Evolutionary conservation across 1,139 yeast species (phyloP).

Genomic region (Suhomyces terraborum): DNA sequence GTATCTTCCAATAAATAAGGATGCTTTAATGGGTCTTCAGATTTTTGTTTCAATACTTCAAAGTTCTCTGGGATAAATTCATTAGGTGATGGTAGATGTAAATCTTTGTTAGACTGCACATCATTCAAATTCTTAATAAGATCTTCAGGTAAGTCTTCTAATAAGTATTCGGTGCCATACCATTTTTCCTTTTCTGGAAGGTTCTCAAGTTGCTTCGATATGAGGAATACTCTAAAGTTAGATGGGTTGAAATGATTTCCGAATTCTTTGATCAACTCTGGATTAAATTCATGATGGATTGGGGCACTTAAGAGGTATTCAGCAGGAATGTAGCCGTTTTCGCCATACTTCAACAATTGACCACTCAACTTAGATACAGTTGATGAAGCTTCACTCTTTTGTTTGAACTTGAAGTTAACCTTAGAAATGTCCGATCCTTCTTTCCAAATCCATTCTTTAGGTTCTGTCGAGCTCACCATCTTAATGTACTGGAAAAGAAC

Average conservation of each 20-base stretch:
- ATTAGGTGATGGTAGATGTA: conserved; percentile 70
- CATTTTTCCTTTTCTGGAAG: conserved; percentile 63
- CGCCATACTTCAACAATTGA: conserved; percentile 39
- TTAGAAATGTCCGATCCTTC: conserved; percentile 51
- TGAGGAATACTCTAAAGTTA: conserved; percentile 62
- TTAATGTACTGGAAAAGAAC: conserved; percentile 72
- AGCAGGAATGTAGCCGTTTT: conserved; percentile 57
- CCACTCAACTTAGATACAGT: conserved; percentile 58
- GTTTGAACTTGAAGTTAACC: conserved; percentile 64
- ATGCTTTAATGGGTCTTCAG: conserved; percentile 32
- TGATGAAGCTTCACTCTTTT: conserved; percentile 61
- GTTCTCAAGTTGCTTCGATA: conserved; percentile 49
- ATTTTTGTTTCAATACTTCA: conserved; percentile 50
- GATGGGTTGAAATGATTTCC: conserved; percentile 52
- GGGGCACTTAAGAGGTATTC: conserved; percentile 58
- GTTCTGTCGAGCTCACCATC: conserved; percentile 51
- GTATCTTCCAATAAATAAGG: conserved; percentile 43
- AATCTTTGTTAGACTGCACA: conserved; percentile 36
- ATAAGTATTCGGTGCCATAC: conserved; percentile 85
- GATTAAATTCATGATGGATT: conserved; percentile 62
- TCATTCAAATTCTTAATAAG: conserved; percentile 38
- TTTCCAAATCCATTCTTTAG: conserved; percentile 59
- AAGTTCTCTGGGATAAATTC: conserved; percentile 82
- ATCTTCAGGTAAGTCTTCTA: conserved; percentile 44
- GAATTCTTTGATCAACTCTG: conserved; percentile 53